Base-by-base conservation (phyloP, 2,329 filamentous ascomycete species). In the Ophiocordyceps robertsii region DNA sequence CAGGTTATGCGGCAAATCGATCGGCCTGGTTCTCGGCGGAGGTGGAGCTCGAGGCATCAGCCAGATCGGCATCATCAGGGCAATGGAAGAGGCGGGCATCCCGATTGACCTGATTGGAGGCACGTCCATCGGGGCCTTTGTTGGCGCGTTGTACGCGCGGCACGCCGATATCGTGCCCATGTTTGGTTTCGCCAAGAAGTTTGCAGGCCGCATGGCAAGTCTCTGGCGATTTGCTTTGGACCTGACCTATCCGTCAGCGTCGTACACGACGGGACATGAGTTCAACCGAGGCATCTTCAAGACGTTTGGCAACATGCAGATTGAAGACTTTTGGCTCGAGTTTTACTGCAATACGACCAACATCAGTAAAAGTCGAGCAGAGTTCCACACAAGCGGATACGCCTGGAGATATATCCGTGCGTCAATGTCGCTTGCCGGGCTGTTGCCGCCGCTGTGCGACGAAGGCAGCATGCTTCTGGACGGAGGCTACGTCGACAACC, bases 301-400 rank as follows among this genome's bases (percentile, higher is more conserved):
- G 63, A 88, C 90, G 0, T 95, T 98, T 59, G 92, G 89, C 13
- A 87, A 95, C 55, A 85, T 86, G 10, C 92, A 96, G 58, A 96
- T 98, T 44, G 92, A 98, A 63, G 92, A 98, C 60, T 98, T 96
- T 56, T 98, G 92, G 92, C 75, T 98, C 11, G 88, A 95, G 52
- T 98, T 87, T 60, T 98, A 98, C 66, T 98, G 93, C 73, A 98
- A 98, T 64, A 96, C 92, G 0, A 98, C 93, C 32, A 98, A 96
- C 61, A 96, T 98, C 64, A 93, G 84, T 66, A 93, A 94, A 61
- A 92, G 84, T 47, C 77, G 90, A 17, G 79, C 79, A 3, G 92
- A 98, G 59, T 89, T 93, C 50, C 92, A 98, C 62, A 95, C 88
- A 0, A 92, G 84, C 46, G 92, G 92, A 13, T 98, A 98, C 56